These are phyloP conservation scores for Dactylellina leptospora DNA, from an alignment of 2,329 filamentous ascomycete genomes.

Conservation along the genomic window DNA sequence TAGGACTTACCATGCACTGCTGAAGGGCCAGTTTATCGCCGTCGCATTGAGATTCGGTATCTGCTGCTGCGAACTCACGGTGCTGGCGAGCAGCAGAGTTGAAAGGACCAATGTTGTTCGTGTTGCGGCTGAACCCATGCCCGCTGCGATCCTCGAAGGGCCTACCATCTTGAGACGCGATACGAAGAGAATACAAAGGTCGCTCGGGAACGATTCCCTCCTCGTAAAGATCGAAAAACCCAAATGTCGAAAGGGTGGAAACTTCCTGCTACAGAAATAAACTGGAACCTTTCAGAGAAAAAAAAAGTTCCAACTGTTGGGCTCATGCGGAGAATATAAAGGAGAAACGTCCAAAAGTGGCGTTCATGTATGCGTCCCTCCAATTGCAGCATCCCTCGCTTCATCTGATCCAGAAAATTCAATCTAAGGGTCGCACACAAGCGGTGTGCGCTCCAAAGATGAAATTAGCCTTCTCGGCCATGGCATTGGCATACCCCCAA, in stretches of 20 bases:
- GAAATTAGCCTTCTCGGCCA: constrained; percentile 32
- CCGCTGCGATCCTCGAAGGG: constrained; percentile 18
- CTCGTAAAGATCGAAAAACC: too few relatives aligned
- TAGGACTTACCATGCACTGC: constrained; percentile 30
- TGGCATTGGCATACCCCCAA: neutral
- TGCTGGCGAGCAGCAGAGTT: constrained; percentile 7
- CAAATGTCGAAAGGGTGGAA: too few relatives aligned
- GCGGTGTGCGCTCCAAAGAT: constrained; percentile 21
- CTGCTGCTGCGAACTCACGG: constrained; percentile 11
- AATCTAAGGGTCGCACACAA: constrained; percentile 26
- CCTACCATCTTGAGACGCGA: constrained; percentile 39
- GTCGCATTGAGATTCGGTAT: constrained; percentile 51
- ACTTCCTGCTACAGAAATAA: too few relatives aligned
- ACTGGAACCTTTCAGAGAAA: neutral
- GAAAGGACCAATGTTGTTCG: constrained; percentile 30
- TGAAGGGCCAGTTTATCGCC: constrained; percentile 28
- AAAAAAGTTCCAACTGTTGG: neutral
- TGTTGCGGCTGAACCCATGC: constrained; percentile 42
- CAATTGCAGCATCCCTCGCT: constrained; percentile 17
- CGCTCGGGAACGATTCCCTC: too few relatives aligned
- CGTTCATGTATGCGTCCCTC: constrained; percentile 5
- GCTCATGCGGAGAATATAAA: constrained; percentile 46
- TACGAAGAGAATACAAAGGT: too few relatives aligned
- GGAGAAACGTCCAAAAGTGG: constrained; percentile 26
- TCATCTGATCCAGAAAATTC: constrained; percentile 18